phyloP scores from a whole-genome alignment of 2,329 filamentous ascomycete genomes.

The Cordyceps tenuipes region DNA sequence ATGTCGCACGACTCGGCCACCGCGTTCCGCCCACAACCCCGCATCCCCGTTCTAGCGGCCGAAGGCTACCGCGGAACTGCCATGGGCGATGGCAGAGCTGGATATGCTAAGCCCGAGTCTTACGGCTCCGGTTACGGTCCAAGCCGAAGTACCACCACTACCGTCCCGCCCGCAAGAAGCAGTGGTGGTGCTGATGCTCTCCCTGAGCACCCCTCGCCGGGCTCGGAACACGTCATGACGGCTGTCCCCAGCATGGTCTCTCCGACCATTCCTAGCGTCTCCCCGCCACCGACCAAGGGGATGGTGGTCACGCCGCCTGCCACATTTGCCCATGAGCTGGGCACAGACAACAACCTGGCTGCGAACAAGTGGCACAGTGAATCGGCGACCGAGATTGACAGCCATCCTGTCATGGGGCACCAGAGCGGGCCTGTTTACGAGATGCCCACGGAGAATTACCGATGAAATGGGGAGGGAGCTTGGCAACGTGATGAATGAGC shows the following conservation, averaged over 20 bases:
- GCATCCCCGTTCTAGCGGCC: conserved; percentile 18
- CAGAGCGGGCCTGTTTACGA: conserved; percentile 32
- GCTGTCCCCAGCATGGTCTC: neutral
- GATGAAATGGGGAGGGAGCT: conserved; percentile 18
- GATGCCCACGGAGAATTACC: conserved; percentile 32
- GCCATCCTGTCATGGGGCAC: conserved; percentile 25
- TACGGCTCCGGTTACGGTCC: conserved; percentile 24
- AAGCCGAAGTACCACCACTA: conserved; percentile 16
- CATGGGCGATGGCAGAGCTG: conserved; percentile 30
- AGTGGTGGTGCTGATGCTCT: conserved; percentile 16
- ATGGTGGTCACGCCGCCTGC: neutral
- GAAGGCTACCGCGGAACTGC: conserved; percentile 34
- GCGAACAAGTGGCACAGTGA: conserved; percentile 27
- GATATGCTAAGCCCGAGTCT: conserved; percentile 30
- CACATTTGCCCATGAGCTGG: conserved; percentile 27
- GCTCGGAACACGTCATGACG: conserved; percentile 15
- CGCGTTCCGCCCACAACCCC: conserved; percentile 21
- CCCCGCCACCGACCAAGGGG: neutral
- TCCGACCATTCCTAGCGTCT: neutral
- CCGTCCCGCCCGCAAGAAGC: neutral
- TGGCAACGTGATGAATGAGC: neutral
- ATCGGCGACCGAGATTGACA: conserved; percentile 32
- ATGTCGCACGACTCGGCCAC: conserved; percentile 24
- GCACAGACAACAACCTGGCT: conserved; percentile 22
- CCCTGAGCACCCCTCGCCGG: conserved; percentile 21